These are phyloP conservation scores for Brassica juncea DNA, from an alignment of 345 rosid species.

Conservation along the genomic window DNA sequence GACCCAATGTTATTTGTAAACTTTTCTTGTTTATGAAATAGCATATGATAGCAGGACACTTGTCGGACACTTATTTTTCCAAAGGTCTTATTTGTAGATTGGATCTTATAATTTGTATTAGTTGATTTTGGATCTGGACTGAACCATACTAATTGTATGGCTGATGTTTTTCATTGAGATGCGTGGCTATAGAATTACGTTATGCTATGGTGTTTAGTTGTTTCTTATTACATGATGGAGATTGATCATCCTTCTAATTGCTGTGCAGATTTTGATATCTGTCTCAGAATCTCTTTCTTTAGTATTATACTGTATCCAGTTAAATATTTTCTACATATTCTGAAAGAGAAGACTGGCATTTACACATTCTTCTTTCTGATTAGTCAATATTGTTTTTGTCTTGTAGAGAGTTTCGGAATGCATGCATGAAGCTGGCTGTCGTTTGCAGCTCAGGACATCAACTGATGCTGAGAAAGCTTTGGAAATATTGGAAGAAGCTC, in stretches of 20 bases:
- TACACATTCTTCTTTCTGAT: not conserved
- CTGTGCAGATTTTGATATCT: not conserved
- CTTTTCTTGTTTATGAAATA: conserved; percentile 18
- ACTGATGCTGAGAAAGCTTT: conserved; percentile 59
- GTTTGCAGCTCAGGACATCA: conserved; percentile 51
- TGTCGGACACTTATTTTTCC: conserved; percentile 5
- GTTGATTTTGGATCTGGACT: conserved; percentile 13
- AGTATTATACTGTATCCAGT: not conserved
- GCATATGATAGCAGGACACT: conserved; percentile 13
- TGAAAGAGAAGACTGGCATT: conserved; percentile 4
- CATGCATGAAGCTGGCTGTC: conserved; percentile 54
- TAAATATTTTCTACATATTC: conserved; percentile 1
- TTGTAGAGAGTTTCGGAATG: conserved; percentile 79
- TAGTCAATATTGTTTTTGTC: conserved; percentile 18
- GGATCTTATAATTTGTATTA: conserved; percentile 3
- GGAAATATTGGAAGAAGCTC: conserved; percentile 68
- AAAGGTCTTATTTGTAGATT: not conserved
- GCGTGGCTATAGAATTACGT: not conserved
- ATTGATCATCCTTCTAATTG: conserved; percentile 1
- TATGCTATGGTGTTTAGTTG: conserved; percentile 12
- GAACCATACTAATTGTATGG: conserved; percentile 14
- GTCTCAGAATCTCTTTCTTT: conserved; percentile 8
- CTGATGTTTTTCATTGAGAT: conserved; percentile 4
- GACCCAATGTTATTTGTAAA: conserved; percentile 17
- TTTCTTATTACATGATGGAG: conserved; percentile 24